Percentiles rank a stretch among this genome's conserved stretches.
Conservation (phyloP, 2,329 filamentous ascomycete genomes). For the Fusarium cyanostomum region DNA sequence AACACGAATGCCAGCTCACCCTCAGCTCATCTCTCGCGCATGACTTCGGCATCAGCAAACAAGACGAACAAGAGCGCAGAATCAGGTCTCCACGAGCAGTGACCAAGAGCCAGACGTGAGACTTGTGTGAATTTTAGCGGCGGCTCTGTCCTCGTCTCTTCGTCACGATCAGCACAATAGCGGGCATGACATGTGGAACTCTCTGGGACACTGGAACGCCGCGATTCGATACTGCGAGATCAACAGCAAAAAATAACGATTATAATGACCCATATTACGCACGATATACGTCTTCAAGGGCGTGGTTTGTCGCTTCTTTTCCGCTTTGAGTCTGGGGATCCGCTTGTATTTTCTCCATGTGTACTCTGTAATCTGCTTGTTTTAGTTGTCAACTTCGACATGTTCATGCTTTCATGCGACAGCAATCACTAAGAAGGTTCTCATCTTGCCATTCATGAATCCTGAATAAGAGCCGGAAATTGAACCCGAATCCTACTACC, state of each 20-base stretch:
- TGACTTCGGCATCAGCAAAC: conserved; percentile 7
- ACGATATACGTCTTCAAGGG: conserved; percentile 5
- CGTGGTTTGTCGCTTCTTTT: conserved; percentile 4
- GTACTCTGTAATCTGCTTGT: not conserved
- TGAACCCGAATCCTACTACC: not conserved
- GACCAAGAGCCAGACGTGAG: conserved; percentile 8
- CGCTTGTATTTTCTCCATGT: conserved; percentile 13
- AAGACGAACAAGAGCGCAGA: conserved; percentile 6
- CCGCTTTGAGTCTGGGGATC: conserved; percentile 24
- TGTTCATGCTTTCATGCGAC: not conserved
- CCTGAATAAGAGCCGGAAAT: not conserved
- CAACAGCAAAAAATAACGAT: conserved; percentile 18
- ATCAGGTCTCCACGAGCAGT: conserved; percentile 9
- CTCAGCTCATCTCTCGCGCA: conserved; percentile 32
- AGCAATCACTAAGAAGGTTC: not conserved
- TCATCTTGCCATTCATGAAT: conserved; percentile 5
- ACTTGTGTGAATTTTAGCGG: conserved; percentile 21
- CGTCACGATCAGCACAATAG: conserved; percentile 24
- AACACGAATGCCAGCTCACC: conserved; percentile 20
- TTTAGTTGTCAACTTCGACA: not conserved
- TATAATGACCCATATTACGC: conserved; percentile 8
- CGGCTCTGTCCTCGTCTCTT: conserved; percentile 34
- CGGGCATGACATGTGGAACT: conserved; percentile 26
- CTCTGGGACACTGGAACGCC: conserved; percentile 23
- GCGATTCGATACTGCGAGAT: conserved; percentile 10